A percentile compares a stretch with the other conserved stretches of the same genome.
These are phyloP conservation scores for Tremella mesenterica DNA, from an alignment of 768 basidiomycete genomes.

Conservation along the genomic window DNA sequence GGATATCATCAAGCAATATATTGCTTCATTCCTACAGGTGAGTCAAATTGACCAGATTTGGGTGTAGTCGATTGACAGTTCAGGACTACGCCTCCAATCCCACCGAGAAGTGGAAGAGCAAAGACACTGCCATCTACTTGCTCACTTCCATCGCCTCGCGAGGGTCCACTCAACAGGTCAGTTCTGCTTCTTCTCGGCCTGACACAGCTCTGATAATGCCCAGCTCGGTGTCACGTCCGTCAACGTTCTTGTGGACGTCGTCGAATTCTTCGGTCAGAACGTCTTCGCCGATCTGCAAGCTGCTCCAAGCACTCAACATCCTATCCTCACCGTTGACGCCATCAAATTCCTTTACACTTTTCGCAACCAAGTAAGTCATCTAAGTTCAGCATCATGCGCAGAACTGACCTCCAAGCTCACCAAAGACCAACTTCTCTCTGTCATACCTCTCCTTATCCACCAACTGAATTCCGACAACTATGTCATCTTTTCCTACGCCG, in stretches of 20 bases:
- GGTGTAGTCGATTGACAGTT: background rate
- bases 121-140: constrained; percentile 87
- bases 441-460: constrained; percentile 72
- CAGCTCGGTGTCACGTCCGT: constrained; percentile 89
- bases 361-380: constrained; percentile 68
- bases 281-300: constrained; percentile 80
- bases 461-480: constrained; percentile 78
- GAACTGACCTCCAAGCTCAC: constrained; percentile 55
- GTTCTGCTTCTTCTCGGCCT: constrained; percentile 17
- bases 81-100: constrained; percentile 54
- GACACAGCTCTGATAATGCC: background rate
- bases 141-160: constrained; percentile 87
- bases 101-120: constrained; percentile 70
- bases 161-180: constrained; percentile 73
- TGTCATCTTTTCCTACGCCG: constrained; percentile 91
- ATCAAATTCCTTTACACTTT: constrained; percentile 92
- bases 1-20: constrained; percentile 75
- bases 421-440: constrained; percentile 84
- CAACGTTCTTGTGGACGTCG: constrained; percentile 83
- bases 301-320: constrained; percentile 59
- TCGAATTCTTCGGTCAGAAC: constrained; percentile 89
- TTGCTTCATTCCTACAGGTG: constrained; percentile 58
- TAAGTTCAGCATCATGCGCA: background rate
- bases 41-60: constrained; percentile 4
- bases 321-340: constrained; percentile 89